Evolutionary conservation across 495 filamentous ascomycete species (phyloP).

Genomic region (Pyronema omphalodes): DNA sequence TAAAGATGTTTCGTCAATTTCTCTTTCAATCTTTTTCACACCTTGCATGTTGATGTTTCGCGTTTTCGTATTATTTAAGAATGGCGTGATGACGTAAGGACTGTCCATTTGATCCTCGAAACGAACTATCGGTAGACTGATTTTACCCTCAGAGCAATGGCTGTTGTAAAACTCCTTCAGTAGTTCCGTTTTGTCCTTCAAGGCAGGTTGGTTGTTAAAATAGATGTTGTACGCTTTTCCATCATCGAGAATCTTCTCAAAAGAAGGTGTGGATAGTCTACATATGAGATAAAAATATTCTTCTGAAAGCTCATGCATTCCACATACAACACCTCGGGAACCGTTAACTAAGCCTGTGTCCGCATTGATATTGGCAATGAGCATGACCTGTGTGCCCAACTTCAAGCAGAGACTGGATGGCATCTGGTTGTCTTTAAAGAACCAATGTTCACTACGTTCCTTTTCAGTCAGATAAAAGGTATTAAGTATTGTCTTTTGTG

Average conservation of each 20-base stretch:
- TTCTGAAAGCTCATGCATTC: constrained; percentile 24
- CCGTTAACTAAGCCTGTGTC: constrained; percentile 31
- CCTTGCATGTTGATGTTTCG: neutral
- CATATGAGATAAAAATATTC: neutral
- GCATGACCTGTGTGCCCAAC: constrained; percentile 29
- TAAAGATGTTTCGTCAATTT: constrained; percentile 6
- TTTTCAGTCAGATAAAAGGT: neutral
- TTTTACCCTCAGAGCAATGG: neutral
- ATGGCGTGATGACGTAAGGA: neutral
- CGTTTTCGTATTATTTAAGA: neutral
- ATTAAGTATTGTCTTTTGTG: neutral
- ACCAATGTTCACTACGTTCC: no score
- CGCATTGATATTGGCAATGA: constrained; percentile 29
- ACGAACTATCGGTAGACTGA: neutral
- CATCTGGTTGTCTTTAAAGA: constrained; percentile 16
- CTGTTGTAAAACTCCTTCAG: neutral
- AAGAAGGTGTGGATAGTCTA: neutral
- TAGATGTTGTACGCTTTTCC: no score
- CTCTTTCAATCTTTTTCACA: neutral
- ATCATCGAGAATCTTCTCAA: neutral
- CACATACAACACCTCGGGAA: constrained; percentile 29
- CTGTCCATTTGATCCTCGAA: neutral
- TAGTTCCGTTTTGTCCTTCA: neutral
- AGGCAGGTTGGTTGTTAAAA: neutral
- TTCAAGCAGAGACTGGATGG: constrained; percentile 26